These are phyloP conservation scores for Daldinia eschscholtzii DNA, from an alignment of 2,329 filamentous ascomycete genomes.

Conservation along the genomic window DNA sequence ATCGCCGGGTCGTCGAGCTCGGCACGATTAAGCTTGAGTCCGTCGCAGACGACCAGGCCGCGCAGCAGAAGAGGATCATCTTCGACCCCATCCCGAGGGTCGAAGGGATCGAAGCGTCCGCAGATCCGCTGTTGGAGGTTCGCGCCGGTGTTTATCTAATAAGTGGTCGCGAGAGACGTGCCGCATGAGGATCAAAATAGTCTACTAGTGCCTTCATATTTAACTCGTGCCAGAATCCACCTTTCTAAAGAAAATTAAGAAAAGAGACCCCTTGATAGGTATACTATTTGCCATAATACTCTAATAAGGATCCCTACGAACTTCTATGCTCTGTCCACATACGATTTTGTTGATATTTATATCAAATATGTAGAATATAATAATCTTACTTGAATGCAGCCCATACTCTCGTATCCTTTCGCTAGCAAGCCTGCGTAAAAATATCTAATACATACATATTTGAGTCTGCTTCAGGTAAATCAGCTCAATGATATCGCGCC, in stretches of 20 bases:
- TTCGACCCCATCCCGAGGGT: slow-evolving; percentile 63
- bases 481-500: slow-evolving; percentile 29
- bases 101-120: slow-evolving; percentile 29
- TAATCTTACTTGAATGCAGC: not conserved
- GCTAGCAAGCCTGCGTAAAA: not conserved
- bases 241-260: no score
- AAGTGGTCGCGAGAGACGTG: slow-evolving; percentile 65
- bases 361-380: not conserved
- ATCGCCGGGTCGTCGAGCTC: slow-evolving; percentile 21
- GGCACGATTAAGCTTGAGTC: slow-evolving; percentile 18
- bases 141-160: slow-evolving; percentile 68
- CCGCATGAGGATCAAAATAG: not conserved
- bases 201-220: not conserved
- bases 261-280: no score
- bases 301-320: not conserved
- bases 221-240: no score
- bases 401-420: not conserved
- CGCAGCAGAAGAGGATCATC: slow-evolving; percentile 59
- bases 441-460: not conserved
- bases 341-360: not conserved
- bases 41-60: slow-evolving; percentile 6
- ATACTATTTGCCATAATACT: no score
- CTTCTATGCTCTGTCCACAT: not conserved
- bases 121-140: slow-evolving; percentile 68
- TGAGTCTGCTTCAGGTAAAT: slow-evolving; percentile 48